Percentiles rank a stretch among this genome's conserved stretches.
Conservation (phyloP, 768 basidiomycete species). For the Mrakia gelida region DNA sequence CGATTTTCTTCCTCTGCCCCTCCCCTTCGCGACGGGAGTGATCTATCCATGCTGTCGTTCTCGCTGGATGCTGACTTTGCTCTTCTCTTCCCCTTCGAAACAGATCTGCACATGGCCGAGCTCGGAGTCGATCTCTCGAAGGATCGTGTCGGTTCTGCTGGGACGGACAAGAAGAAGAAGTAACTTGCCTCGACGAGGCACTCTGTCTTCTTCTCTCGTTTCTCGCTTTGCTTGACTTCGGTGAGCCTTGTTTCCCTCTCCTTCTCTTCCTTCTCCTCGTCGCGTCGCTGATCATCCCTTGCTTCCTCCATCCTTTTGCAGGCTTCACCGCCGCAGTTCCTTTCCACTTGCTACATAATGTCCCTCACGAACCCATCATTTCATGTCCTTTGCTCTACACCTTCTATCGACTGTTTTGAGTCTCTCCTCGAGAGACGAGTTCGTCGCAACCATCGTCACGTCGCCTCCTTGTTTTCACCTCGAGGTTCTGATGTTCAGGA, state of each 20-base stretch:
- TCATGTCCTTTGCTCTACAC: no score
- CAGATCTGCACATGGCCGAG: slow-evolving; percentile 24
- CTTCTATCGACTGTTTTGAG: no score
- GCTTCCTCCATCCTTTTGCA: neutral
- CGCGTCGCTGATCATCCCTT: no score
- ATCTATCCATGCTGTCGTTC: neutral
- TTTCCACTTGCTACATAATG: neutral
- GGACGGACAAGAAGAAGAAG: slow-evolving; percentile 16
- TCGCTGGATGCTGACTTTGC: neutral
- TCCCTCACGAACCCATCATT: no score
- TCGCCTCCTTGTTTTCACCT: no score
- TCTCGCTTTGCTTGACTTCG: no score
- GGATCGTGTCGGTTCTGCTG: slow-evolving; percentile 45
- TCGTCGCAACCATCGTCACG: no score
- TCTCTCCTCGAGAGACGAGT: no score
- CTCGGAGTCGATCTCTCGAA: slow-evolving; percentile 67
- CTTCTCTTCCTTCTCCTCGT: neutral
- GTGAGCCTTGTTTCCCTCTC: no score
- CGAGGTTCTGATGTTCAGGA: no score
- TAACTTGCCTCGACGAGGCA: neutral
- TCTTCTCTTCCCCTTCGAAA: neutral
- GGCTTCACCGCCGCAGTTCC: no score
- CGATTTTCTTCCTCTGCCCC: neutral
- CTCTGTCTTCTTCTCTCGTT: neutral
- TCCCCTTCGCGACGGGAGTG: no score